Evolutionary conservation across 2,329 filamentous ascomycete species (phyloP), one percentile per base, ranked within the genome.

Genomic region (Beauveria sp.): DNA sequence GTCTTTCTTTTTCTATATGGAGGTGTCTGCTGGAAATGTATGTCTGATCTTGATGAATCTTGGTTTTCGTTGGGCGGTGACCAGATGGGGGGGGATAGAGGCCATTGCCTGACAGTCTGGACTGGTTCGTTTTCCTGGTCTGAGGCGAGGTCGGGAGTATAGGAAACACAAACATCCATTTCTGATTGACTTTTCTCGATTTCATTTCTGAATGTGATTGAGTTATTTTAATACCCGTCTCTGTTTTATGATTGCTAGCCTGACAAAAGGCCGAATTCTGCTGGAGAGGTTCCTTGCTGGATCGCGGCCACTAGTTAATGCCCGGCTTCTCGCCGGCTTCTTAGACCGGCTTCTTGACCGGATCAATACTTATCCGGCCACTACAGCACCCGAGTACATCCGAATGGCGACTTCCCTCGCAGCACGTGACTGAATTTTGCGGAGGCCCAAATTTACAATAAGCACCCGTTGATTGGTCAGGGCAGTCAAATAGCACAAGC

Each of bases 391-490:
- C 57, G 57, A 52, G 9, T 60, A 43, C 57, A 60, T 60, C 57
- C 57, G 57, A 60, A 50, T 18, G 24, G 48, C 10, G 14, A 24
- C 51, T 20, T 43, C 14, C 20, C 3, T 22, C 9, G 20, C 4
- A 20, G 48, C 59, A 61, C 51, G 59, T 61, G 59, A 61, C 59
- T 50, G 9, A 38, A 42, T 9, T 10, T 22, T 26, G 42, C 22
- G 45, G 28, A 49, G 42, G 45, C 26, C 43, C 56, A 43, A 63
- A 60, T 59, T 63, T 58, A 59, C 56, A 63, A 63, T 63, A 59
- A 58, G 45, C 55, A 24, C 3, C 12, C 31, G 20, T n/a, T 63
- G 61, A 63, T 63, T 63, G 56, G 61, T 51, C 45, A 42, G 45
- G 8, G 22, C 24, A 14, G 28, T 34, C 31, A 20, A 40, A 7